Evolutionary conservation across 1,284 basidiomycete species (phyloP), one percentile per base, ranked within the genome.

Genomic region (Meira nashicola): DNA sequence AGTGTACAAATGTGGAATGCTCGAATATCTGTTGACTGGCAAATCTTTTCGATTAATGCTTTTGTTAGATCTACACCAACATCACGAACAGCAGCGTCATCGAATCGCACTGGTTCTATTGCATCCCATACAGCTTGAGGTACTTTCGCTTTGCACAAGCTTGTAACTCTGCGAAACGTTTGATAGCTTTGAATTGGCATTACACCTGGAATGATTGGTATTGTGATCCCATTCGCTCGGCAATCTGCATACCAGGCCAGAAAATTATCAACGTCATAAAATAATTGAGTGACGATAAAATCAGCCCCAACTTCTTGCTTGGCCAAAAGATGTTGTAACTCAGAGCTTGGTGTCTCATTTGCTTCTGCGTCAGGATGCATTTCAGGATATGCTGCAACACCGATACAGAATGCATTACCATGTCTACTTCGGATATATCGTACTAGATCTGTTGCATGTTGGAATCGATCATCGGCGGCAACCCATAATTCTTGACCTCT

Each of bases 171-270:
- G 53, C 88, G 83, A 80, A 98, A 98, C 1, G 92, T 93, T 19
- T 88, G 85, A 76, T 92, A 96, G 44, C 90, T 96, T 77, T 98
- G 95, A 60, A 99, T 90, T 0, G 95, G 95, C 93, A 98, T 97
- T 63, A 98, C 86, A 5, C 93, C 92, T 1, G 95, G 92, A 57
- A 98, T 88, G 69, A 98, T 87, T 1, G 94, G 93, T 12, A 93
- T 85, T 1, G 81, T 85, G 74, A 99, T 93, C 37, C 93, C 94
- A 15, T 19, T 15, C 14, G 43, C 49, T 17, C 71, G 55, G 43
- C 71, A 74, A 7, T 55, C 57, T 9, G 58, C 54, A 55, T 68
- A 64, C 65, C 73, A 77, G 4, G 40, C n/a, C 2, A 69, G 57
- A 64, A 74, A 69, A 37, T 54, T 68, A 23, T 91, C 86, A 39